Percentiles rank a stretch among this genome's conserved stretches.
Conservation (phyloP, 768 basidiomycete genomes). For the Termitomyces sp. region DNA sequence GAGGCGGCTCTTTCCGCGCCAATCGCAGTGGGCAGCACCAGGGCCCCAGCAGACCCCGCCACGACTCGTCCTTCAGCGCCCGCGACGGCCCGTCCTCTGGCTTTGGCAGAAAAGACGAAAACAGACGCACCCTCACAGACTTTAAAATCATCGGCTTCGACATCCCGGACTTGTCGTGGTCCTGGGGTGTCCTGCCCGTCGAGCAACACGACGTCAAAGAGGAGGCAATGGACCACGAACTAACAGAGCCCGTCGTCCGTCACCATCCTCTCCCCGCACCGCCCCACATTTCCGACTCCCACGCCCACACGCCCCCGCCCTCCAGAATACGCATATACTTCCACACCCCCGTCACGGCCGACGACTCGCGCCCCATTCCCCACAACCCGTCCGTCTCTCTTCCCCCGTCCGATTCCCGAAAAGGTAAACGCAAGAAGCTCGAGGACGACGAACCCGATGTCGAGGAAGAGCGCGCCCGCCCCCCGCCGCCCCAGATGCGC, state of each 20-base stretch:
- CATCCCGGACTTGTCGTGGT: constrained; percentile 80
- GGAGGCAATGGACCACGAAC: too few relatives aligned
- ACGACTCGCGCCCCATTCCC: constrained; percentile 74
- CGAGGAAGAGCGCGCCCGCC: constrained; percentile 69
- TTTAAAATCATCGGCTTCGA: constrained; percentile 95
- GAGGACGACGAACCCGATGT: constrained; percentile 83
- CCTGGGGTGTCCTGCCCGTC: constrained; percentile 65
- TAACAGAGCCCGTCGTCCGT: not conserved
- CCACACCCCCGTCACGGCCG: constrained; percentile 81
- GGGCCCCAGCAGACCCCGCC: constrained; percentile 33
- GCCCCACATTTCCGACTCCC: too few relatives aligned
- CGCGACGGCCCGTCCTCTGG: constrained; percentile 38
- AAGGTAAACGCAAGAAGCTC: constrained; percentile 85
- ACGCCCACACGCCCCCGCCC: constrained; percentile 50
- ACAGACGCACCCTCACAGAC: constrained; percentile 90
- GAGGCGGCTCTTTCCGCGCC: constrained; percentile 15
- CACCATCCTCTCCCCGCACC: constrained; percentile 7
- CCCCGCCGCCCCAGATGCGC: constrained; percentile 55
- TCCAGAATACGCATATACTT: constrained; percentile 90
- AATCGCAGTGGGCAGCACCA: constrained; percentile 45
- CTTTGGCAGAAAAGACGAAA: constrained; percentile 61
- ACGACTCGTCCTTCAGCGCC: constrained; percentile 39
- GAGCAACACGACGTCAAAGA: constrained; percentile 18
- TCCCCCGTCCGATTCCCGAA: constrained; percentile 56
- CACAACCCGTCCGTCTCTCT: constrained; percentile 41